phyloP scores from a whole-genome alignment of 441 rosid genomes.

The Dalechampia spathulata region DNA sequence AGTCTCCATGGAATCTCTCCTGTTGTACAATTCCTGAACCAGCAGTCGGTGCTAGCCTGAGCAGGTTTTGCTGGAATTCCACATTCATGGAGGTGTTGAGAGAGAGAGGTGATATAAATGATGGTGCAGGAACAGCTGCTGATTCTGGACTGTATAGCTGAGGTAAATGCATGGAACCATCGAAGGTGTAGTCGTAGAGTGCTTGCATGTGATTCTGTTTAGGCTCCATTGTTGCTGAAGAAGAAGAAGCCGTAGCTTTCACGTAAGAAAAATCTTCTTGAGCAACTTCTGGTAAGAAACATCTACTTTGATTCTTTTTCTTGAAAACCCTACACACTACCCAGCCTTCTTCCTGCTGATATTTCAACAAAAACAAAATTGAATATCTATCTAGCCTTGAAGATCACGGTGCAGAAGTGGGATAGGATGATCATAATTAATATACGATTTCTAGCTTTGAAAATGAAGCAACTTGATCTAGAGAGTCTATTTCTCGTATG shows the following conservation, averaged over 20 bases:
- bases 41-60: constrained; percentile 35
- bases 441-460: no score
- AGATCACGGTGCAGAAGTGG: no score
- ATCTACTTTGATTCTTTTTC: constrained; percentile 72
- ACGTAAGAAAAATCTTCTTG: constrained; percentile 21
- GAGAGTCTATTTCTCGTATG: no score
- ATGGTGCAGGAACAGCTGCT: constrained; percentile 10
- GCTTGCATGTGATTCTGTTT: constrained; percentile 29
- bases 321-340: constrained; percentile 85
- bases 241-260: constrained; percentile 18
- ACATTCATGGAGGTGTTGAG: constrained; percentile 25
- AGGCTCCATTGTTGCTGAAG: constrained; percentile 17
- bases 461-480: no score
- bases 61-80: constrained; percentile 44
- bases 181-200: constrained; percentile 18
- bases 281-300: constrained; percentile 28
- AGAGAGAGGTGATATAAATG: constrained; percentile 16
- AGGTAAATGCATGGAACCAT: constrained; percentile 50
- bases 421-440: no score
- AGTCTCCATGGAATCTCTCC: constrained; percentile 37
- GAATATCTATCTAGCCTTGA: no score
- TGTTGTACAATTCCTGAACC: constrained; percentile 18
- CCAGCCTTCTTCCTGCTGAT: constrained; percentile 83
- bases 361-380: no score
- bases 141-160: constrained; percentile 58